Evolutionary conservation across 768 basidiomycete species (phyloP).

Genomic region (Pholiota conissans): DNA sequence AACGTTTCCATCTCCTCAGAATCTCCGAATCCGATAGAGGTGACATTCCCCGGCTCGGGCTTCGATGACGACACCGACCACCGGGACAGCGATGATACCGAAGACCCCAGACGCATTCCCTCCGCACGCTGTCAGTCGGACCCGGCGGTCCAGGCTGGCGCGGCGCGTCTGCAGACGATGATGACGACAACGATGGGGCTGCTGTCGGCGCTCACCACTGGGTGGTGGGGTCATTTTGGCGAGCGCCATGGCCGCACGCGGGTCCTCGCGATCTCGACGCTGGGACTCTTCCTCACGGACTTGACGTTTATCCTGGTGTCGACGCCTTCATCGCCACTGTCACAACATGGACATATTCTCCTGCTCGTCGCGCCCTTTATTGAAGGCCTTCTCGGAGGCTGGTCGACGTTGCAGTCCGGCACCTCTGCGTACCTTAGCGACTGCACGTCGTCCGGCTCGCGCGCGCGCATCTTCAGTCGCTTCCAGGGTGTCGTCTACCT

Average conservation of each 20-base stretch:
- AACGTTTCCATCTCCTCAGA: too few relatives aligned
- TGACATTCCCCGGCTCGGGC: not conserved
- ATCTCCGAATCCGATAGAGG: not conserved
- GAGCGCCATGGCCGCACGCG: constrained; percentile 78
- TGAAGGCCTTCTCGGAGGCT: constrained; percentile 85
- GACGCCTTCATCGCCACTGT: constrained; percentile 59
- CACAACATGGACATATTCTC: constrained; percentile 70
- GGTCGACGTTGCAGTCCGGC: constrained; percentile 73
- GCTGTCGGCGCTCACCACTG: constrained; percentile 82
- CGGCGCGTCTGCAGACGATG: constrained; percentile 70
- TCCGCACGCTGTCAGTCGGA: constrained; percentile 37
- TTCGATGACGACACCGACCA: constrained; percentile 10
- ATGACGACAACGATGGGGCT: constrained; percentile 81
- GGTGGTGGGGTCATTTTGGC: constrained; percentile 87
- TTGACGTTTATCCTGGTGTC: constrained; percentile 83
- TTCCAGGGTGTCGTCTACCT: constrained; percentile 77
- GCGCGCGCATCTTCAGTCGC: constrained; percentile 70
- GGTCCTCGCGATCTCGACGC: constrained; percentile 69
- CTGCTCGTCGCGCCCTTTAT: constrained; percentile 78
- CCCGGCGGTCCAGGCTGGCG: constrained; percentile 67
- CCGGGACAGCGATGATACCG: constrained; percentile 28
- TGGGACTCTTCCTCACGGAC: constrained; percentile 64
- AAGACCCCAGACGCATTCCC: constrained; percentile 38
- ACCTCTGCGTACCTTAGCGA: constrained; percentile 84
- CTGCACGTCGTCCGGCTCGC: constrained; percentile 82